Percentiles rank a stretch among this genome's conserved stretches.
These are phyloP conservation scores for Combretum micranthum DNA, from an alignment of 345 rosid genomes.

Conservation along the genomic window DNA sequence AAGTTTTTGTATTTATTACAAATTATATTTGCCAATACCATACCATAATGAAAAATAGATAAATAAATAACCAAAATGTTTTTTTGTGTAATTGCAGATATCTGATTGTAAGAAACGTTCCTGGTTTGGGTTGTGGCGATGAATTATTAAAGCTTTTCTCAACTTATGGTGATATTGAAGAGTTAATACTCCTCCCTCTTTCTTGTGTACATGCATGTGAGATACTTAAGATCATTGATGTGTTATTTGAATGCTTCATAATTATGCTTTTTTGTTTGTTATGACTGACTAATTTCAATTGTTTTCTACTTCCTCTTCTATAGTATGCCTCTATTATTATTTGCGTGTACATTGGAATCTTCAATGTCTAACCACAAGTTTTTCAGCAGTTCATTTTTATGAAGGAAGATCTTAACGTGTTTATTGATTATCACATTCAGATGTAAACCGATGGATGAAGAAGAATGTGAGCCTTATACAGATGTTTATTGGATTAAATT, in stretches of 20 bases:
- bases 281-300: no score
- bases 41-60: no score
- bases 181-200: conserved; percentile 32
- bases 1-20: no score
- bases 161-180: conserved; percentile 78
- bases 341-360: background rate
- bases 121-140: conserved; percentile 92
- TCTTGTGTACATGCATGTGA: background rate
- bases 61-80: background rate
- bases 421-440: conserved; percentile 21
- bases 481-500: conserved; percentile 88
- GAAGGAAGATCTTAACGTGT: background rate
- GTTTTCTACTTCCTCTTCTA: no score
- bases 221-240: background rate
- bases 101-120: conserved; percentile 78
- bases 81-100: conserved; percentile 28
- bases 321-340: background rate
- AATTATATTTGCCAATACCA: no score
- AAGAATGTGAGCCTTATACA: conserved; percentile 68
- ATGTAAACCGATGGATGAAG: conserved; percentile 90
- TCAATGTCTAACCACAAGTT: no score
- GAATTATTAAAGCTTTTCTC: conserved; percentile 63
- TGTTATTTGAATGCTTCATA: no score
- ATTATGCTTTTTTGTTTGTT: no score
- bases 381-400: background rate